Base-by-base conservation (phyloP, 306 rosid genomes). In the Pyrus pyrifolia region DNA sequence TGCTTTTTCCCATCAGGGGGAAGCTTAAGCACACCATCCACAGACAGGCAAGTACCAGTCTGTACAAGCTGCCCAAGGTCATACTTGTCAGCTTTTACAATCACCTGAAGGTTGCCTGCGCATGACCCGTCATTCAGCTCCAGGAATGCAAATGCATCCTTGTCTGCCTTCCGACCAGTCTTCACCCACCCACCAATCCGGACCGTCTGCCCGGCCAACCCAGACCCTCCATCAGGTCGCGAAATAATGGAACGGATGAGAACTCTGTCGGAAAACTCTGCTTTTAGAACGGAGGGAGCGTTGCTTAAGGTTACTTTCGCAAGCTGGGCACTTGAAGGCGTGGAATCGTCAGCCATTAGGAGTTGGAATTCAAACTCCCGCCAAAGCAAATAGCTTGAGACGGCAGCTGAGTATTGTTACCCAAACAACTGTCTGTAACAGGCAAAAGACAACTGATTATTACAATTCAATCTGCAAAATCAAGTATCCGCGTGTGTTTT, bases 181-280 rank as follows among this genome's bases (percentile, higher is more conserved):
- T 92, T 96, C 46, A 95, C 99, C 98, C 99, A 96, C 0, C 99
- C 99, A 9, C 98, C 96, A 1, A 89, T 57, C 42, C 99, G 84
- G 2, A 87, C 90, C 9, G 74, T 79, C 60, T 73, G 82, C 11
- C 93, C 96, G 0, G 97, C 86, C 0, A 92, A 87, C 18, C 88
- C 93, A 1, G 98, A 80, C 0, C 99, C 99, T 21, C 98, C 91
- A 35, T 95, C 97, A 2, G 85, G 73, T 1, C 93, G 91, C 27
- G 80, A 82, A 19, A 96, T 75, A 12, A 96, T 91, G 74, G 93
- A 79, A 22, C 81, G 77, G 75, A 96, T 92, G 12, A 78, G 89
- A n/a, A 91, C 91, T 1, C 98, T 89, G 71, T 96, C 96, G 0
- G 99, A 96, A 85, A 96, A 96, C 63, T 87, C 83, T 0, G 87